Base-by-base conservation (phyloP, 805 yeast species). In the Metschnikowia proteae region DNA sequence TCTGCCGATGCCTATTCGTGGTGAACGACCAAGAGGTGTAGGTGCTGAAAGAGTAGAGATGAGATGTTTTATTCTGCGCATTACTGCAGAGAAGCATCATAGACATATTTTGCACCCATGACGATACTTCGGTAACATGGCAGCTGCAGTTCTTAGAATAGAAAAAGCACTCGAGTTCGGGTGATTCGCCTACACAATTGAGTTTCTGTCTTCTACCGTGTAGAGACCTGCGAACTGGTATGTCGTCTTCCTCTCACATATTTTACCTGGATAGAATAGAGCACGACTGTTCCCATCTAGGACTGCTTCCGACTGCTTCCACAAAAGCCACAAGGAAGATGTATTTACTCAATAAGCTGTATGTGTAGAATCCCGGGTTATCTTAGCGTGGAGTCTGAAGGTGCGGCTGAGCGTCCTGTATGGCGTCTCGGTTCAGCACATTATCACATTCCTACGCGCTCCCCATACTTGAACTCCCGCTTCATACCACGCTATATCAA, bases 381-480 rank as follows among this genome's bases (percentile, higher is more conserved):
- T n/a, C 10, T 28, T 6, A 36, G 5, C 5, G 10, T 23, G 9
- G 10, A 26, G 22, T n/a, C 22, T 25, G 10, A 4, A 23, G 43
- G 43, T 30, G 43, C 43, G 43, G 36, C 23, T 31, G 36, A 25
- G 27, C 17, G 5, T 33, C 36, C 23, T 37, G 39, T 26, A 27
- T 22, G 17, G 33, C 33, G 31, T 29, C 43, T 40, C 43, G 43
- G 43, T 23, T 31, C 35, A 23, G 25, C 29, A 25, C 31, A 7
- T 22, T 28, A n/a, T 36, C 28, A 28, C 23, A 31, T 40, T 40
- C 43, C 30, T 36, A 40, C 43, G 43, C 43, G 13, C 43, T 40
- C 30, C 11, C 28, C 7, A 30, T 23, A n/a, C 29, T 37, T 38
- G 22, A 27, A 27, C 25, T 38, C n/a, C 39, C 13, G 28, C 39